Base-by-base conservation (phyloP, 129 eudicot genomes). In the Scalesia atractyloides region DNA sequence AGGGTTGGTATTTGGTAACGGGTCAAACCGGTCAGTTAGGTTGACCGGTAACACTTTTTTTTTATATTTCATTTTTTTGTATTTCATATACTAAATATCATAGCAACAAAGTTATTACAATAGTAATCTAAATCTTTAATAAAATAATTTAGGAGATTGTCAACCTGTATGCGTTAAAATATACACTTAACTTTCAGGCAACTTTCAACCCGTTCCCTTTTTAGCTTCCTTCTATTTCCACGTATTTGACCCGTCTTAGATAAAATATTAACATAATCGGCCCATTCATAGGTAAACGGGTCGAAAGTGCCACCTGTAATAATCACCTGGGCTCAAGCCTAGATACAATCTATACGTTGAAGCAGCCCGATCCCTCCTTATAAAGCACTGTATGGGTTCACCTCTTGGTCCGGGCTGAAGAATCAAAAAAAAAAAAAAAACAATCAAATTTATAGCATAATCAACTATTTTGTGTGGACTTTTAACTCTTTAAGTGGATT, bases 351-450 rank as follows among this genome's bases (percentile, higher is more conserved):
- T 76, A 34, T 70, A 90, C 0, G 79, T 83, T 13, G 94, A 87
- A 36, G 84, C 76, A 26, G 78, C 78, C 80, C 94, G 85, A 26
- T 90, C 95, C 75, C 97, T 80, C 79, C 79, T 83, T 43, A 90
- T 87, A 70, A 83, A 90, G 80, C 96, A 90, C 57, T 87, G 96
- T 73, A 90, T 85, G 3, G 88, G 91, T 68, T 70, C 71, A 58
- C 68, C 86, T 77, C 91, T 86, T 57, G 96, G 91, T 41, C 90
- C 96, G 4, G 91, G 93, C 90, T 87, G 66, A 76, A 48, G 3
- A 33, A 56, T 14, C 24, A 22, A 24, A 13, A 30, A 12, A 13
- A 41, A 16, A 63, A 16, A 14, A 7, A 47, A 70, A n/a, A 6
- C 2, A 34, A 33, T 4, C 22, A 63, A 63, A 63, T 33, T 8